Evolutionary conservation across 176 grass and related monocot genomes (phyloP).

Genomic region (Dactylis glomerata): DNA sequence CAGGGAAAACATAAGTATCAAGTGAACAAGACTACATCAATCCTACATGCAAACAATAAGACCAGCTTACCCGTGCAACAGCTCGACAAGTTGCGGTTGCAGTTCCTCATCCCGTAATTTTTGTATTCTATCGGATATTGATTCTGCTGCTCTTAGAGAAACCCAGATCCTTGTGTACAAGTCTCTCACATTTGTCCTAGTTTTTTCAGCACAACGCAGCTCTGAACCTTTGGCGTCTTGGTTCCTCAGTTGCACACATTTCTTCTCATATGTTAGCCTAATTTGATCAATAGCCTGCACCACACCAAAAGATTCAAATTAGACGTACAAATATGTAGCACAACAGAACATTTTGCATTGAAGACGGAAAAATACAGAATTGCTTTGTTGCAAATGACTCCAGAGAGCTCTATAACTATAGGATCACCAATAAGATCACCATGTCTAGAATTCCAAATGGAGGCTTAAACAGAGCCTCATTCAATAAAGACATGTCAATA

Average conservation of each 20-base stretch:
- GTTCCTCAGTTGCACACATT: constrained; percentile 82
- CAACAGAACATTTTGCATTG: background rate
- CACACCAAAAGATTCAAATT: constrained; percentile 18
- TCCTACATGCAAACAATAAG: background rate
- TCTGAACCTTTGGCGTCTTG: constrained; percentile 74
- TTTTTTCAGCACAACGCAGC: constrained; percentile 63
- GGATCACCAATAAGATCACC: background rate
- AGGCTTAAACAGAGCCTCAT: background rate
- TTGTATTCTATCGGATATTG: constrained; percentile 86
- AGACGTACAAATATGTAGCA: background rate
- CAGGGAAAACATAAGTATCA: constrained; percentile 9
- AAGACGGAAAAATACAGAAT: background rate
- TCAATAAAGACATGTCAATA: background rate
- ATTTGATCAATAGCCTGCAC: constrained; percentile 74
- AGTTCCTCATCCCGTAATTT: constrained; percentile 87
- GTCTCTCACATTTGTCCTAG: constrained; percentile 67
- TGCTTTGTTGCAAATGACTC: background rate
- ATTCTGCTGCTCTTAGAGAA: constrained; percentile 76
- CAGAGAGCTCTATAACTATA: background rate
- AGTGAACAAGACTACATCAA: background rate
- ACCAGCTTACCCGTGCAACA: constrained; percentile 77
- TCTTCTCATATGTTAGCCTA: constrained; percentile 81
- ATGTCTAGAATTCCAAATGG: background rate
- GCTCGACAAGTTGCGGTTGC: constrained; percentile 81
- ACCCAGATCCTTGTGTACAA: constrained; percentile 92